Percentiles rank a stretch among this genome's conserved stretches.
Conservation (phyloP, 2,329 filamentous ascomycete species). For the Nemania sp. region DNA sequence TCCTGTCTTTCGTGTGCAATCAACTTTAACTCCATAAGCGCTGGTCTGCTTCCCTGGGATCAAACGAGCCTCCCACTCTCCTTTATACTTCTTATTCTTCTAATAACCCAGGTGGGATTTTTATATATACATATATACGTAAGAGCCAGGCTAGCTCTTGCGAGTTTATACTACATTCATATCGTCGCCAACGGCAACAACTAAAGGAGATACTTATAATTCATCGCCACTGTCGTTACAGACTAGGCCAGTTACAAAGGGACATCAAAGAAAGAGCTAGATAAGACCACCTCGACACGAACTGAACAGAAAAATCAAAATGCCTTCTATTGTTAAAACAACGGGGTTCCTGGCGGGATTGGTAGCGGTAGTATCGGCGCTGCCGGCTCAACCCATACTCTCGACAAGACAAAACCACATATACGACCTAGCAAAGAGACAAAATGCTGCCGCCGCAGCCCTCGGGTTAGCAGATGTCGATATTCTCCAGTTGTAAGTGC, state of each 20-base stretch:
- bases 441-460: conserved; percentile 52
- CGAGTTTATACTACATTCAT: conserved; percentile 30
- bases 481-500: conserved; percentile 61
- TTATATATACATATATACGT: conserved; percentile 30
- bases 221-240: conserved; percentile 28
- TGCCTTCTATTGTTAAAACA: conserved; percentile 53
- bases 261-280: conserved; percentile 23
- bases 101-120: conserved; percentile 41
- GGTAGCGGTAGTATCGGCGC: conserved; percentile 50
- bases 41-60: conserved; percentile 54
- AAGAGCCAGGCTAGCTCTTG: conserved; percentile 47
- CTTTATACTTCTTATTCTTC: conserved; percentile 39
- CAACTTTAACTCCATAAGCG: conserved; percentile 47
- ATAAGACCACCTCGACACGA: conserved; percentile 29
- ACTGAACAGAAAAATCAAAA: conserved; percentile 41
- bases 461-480: conserved; percentile 56
- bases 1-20: conserved; percentile 37
- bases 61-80: conserved; percentile 41
- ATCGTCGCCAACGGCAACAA: conserved; percentile 16
- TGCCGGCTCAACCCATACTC: conserved; percentile 51
- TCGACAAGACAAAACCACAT: conserved; percentile 50
- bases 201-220: conserved; percentile 27
- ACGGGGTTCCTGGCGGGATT: conserved; percentile 48
- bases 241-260: conserved; percentile 16
- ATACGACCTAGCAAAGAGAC: conserved; percentile 52